Evolutionary conservation across 352 stramenopile genomes (phyloP), one percentile per base, ranked within the genome.

Genomic region (Phytophthora pluvialis): DNA sequence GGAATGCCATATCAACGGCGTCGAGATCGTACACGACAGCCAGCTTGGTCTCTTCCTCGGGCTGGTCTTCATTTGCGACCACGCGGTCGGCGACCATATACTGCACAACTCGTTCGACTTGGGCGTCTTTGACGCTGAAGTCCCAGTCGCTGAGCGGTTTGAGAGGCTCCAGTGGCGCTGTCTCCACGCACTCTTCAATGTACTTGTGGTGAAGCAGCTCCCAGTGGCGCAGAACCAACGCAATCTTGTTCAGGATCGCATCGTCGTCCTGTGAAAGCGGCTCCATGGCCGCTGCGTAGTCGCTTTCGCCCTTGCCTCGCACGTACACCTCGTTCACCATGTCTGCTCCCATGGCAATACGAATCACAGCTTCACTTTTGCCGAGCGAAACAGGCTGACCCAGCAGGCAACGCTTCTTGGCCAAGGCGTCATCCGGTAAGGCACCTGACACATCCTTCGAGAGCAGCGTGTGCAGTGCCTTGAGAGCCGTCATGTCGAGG

Each of bases 21-120:
- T 97, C 86, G 33, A 96, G 61, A 51, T 97, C 89, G 60, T 95
- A 96, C 43, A 96, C 75, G 15, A 95, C 55, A 45, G 80, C 81
- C n/a, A 92, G 51, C 32, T 92, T 91, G 32, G 54, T 73, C 45
- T 77, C 52, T 7, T 83, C 69, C 52, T 78, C 75, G 11, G 75
- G 60, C 4, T 73, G 38, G 28, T 76, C 57, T 15, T 64, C 57
- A 13, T 29, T 66, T 29, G 18, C 49, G 1, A 93, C 53, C 0
- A 93, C 45, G 4, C 69, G 73, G 10, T 89, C 76, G 1, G 67
- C 47, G 45, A 79, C 71, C 78, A 93, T 77, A 31, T 87, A 71
- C 15, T 67, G 79, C 15, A 93, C 78, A n/a, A 90, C 80, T 5
- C 74, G 77, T 15, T 72, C 64, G 55, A 93, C 78, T n/a, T 83